Percentiles rank a stretch among this genome's conserved stretches.
Conservation (phyloP, 2,329 filamentous ascomycete genomes). For the Phaeomoniella chlamydospora region DNA sequence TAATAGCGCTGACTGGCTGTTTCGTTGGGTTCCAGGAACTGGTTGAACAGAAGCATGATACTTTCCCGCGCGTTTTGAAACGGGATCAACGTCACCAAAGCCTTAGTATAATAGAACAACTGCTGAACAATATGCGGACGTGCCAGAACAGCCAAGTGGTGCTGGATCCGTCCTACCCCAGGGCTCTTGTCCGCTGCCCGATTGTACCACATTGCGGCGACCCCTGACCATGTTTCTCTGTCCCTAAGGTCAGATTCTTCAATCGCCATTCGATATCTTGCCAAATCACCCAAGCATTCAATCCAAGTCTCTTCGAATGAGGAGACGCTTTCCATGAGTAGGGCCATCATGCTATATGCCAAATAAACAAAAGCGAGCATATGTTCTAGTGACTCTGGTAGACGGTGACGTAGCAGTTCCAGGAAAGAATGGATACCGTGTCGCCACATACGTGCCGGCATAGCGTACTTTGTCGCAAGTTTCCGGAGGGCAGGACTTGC, state of each 20-base stretch:
- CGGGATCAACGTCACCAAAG: constrained; percentile 38
- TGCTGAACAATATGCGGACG: constrained; percentile 40
- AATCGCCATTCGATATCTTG: constrained; percentile 79
- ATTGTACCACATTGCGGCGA: constrained; percentile 72
- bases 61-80: constrained; percentile 43
- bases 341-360: constrained; percentile 77
- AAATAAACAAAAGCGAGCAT: constrained; percentile 87
- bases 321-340: constrained; percentile 74
- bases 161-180: constrained; percentile 64
- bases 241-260: constrained; percentile 67
- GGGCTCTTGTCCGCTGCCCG: constrained; percentile 67
- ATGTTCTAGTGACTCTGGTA: constrained; percentile 67
- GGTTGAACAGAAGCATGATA: constrained; percentile 39
- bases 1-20: constrained; percentile 13
- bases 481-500: constrained; percentile 53
- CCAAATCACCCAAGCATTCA: constrained; percentile 78
- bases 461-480: constrained; percentile 67
- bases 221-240: constrained; percentile 66
- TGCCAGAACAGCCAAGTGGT: constrained; percentile 63
- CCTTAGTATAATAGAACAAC: constrained; percentile 41
- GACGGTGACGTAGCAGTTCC: constrained; percentile 57
- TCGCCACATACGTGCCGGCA: constrained; percentile 90
- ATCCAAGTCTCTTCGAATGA: constrained; percentile 83
- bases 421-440: constrained; percentile 81
- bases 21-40: constrained; percentile 26